Percentiles rank a stretch among this genome's conserved stretches.
Conservation (phyloP, 371 early-diverging fungal species). For the Edhazardia aedis region DNA sequence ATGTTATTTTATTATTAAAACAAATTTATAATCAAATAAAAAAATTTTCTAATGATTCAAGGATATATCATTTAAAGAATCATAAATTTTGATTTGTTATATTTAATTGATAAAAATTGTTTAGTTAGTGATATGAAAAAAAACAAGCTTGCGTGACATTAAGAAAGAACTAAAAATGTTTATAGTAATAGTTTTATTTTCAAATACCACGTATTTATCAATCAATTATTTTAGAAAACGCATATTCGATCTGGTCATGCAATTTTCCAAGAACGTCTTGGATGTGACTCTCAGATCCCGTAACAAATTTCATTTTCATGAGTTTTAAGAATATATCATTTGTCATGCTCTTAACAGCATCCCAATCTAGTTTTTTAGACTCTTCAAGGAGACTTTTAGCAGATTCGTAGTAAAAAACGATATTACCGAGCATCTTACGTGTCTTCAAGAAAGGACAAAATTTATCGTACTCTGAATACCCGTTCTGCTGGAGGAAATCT, state of each 20-base stretch:
- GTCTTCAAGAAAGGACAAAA: slow-evolving; percentile 98
- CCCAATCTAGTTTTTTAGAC: slow-evolving; percentile 68
- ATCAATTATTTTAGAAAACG: background rate
- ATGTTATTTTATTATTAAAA: too few relatives aligned
- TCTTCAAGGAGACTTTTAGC: slow-evolving; percentile 74
- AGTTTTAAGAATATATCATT: slow-evolving; percentile 77
- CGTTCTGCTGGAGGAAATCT: slow-evolving; percentile 98
- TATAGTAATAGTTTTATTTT: too few relatives aligned
- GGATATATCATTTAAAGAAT: too few relatives aligned
- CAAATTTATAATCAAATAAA: too few relatives aligned
- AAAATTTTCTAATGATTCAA: too few relatives aligned
- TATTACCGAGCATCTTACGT: slow-evolving; percentile 83
- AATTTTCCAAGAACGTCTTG: background rate
- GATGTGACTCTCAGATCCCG: slow-evolving; percentile 2
- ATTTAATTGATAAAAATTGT: too few relatives aligned
- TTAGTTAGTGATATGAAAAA: too few relatives aligned
- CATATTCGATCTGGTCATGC: background rate
- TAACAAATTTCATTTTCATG: slow-evolving; percentile 86
- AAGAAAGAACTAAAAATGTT: too few relatives aligned
- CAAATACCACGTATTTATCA: too few relatives aligned
- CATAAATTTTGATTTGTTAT: too few relatives aligned
- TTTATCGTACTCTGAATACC: slow-evolving; percentile 90
- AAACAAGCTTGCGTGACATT: too few relatives aligned
- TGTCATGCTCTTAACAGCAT: slow-evolving; percentile 69
- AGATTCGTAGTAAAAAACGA: slow-evolving; percentile 77